Evolutionary conservation across 1,284 basidiomycete genomes (phyloP).

Genomic region (Sanghuangporus baumii): DNA sequence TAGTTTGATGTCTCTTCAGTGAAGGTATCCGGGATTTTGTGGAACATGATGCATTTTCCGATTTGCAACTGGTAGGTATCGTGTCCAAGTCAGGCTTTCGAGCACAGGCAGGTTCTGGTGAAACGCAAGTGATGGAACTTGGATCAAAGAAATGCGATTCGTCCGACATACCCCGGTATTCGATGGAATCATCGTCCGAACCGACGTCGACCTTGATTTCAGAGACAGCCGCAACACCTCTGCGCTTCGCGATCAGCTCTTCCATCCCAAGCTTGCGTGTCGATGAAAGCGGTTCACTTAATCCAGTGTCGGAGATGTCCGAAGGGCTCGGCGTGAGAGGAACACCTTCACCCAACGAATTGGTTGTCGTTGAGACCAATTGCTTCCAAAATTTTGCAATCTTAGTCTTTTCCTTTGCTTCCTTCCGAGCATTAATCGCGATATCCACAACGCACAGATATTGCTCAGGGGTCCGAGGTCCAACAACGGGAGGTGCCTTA

Average conservation of each 20-base stretch:
- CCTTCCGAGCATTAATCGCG: constrained; percentile 9
- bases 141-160: not conserved
- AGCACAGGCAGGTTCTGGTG: not conserved
- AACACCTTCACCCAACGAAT: not conserved
- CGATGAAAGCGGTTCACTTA: not conserved
- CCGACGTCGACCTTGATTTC: not conserved
- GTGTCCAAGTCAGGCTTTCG: not conserved
- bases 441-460: constrained; percentile 12
- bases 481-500: not conserved
- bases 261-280: constrained; percentile 3
- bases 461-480: constrained; percentile 8
- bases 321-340: constrained; percentile 15
- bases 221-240: not conserved
- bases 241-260: constrained; percentile 1
- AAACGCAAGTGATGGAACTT: not conserved
- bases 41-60: not conserved
- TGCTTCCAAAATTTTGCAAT: constrained; percentile 13
- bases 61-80: not conserved
- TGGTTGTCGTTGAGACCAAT: not conserved
- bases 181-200: not conserved
- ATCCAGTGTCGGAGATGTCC: constrained; percentile 15
- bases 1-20: not conserved
- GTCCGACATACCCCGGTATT: not conserved
- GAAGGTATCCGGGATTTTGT: not conserved
- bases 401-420: constrained; percentile 2